Evolutionary conservation across 2,329 filamentous ascomycete genomes (phyloP).

Genomic region (Bipolaris gigantea): DNA sequence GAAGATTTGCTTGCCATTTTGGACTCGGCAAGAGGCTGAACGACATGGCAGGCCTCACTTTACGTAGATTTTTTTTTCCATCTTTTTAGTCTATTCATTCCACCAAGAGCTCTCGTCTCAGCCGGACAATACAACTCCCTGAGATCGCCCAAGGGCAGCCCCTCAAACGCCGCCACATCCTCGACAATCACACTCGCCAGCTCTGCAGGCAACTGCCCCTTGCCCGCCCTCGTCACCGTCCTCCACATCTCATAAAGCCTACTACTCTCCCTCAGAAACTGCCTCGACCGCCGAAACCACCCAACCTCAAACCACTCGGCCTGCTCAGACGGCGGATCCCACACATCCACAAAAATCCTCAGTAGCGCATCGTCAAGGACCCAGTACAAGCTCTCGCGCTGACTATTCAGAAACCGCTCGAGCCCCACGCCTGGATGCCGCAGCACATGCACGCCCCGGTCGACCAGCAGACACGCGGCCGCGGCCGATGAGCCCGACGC

Average conservation of each 20-base stretch:
- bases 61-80: too few relatives aligned
- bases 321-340: constrained; percentile 6
- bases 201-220: constrained; percentile 16
- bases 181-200: constrained; percentile 11
- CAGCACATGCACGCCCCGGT: constrained; percentile 13
- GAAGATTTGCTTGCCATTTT: constrained; percentile 18
- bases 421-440: constrained; percentile 6
- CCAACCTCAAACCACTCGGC: constrained; percentile 1
- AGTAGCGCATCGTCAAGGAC: constrained; percentile 20
- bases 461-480: constrained; percentile 10
- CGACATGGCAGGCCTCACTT: not conserved
- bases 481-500: constrained; percentile 9
- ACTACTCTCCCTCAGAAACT: constrained; percentile 13
- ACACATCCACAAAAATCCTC: constrained; percentile 15
- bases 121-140: constrained; percentile 5
- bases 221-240: constrained; percentile 10
- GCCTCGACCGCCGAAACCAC: constrained; percentile 12
- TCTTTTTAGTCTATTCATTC: not conserved
- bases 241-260: constrained; percentile 18
- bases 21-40: constrained; percentile 8
- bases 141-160: constrained; percentile 6
- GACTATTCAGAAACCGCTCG: constrained; percentile 16
- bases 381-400: constrained; percentile 20
- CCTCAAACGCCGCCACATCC: constrained; percentile 13
- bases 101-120: not conserved